Conservation (phyloP, 805 yeast genomes). For the Spathaspora arborariae region DNA sequence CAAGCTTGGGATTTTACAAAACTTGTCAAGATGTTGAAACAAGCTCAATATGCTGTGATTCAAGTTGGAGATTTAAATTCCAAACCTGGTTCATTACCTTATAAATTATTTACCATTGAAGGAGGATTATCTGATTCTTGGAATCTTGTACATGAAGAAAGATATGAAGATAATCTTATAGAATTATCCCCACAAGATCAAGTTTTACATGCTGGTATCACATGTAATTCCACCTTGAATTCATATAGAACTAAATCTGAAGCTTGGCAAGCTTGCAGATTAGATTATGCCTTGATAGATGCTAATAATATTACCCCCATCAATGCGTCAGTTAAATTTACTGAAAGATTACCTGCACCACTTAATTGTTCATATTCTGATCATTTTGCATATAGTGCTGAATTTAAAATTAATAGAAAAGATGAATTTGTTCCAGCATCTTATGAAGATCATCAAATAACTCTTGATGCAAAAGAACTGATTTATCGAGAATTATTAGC, state of each 20-base stretch:
- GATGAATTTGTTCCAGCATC: conserved; percentile 5
- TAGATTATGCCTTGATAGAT: conserved; percentile 87
- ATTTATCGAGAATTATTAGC: conserved; percentile 35
- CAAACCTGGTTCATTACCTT: conserved; percentile 80
- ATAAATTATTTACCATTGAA: conserved; percentile 63
- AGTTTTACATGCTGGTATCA: conserved; percentile 69
- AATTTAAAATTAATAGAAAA: conserved; percentile 17
- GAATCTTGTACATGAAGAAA: conserved; percentile 50
- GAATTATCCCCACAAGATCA: conserved; percentile 45
- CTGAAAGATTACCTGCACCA: conserved; percentile 59
- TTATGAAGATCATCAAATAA: conserved; percentile 4
- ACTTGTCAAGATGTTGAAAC: conserved; percentile 53
- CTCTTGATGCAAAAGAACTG: conserved; percentile 14
- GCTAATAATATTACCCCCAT: conserved; percentile 46
- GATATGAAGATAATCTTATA: conserved; percentile 15
- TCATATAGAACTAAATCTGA: conserved; percentile 70
- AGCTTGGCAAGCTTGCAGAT: conserved; percentile 72
- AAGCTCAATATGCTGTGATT: conserved; percentile 79
- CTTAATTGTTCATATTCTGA: conserved; percentile 70
- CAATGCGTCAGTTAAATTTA: conserved; percentile 69
- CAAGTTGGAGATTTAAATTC: conserved; percentile 94
- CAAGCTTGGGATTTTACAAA: conserved; percentile 96
- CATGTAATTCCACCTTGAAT: conserved; percentile 84
- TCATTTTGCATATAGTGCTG: conserved; percentile 76
- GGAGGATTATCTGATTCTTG: conserved; percentile 79